phyloP scores from a whole-genome alignment of 73 alveolate genomes.

The Paraurostyla sp. region DNA sequence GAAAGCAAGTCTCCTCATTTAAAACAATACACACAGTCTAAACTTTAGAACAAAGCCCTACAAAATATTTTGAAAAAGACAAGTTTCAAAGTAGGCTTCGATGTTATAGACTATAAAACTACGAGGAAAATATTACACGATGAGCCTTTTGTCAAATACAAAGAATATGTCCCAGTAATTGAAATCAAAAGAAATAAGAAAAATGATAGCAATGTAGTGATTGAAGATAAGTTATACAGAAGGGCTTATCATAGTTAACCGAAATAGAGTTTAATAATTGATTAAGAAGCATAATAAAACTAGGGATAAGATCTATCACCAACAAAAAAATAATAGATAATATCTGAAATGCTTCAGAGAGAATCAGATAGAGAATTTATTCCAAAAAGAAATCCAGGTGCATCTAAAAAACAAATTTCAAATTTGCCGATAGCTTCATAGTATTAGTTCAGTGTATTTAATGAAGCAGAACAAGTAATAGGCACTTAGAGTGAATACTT shows the following conservation, averaged over 20 bases:
- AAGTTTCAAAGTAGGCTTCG: neutral
- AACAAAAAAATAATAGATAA: too few relatives aligned
- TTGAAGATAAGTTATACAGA: neutral
- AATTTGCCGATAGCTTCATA: too few relatives aligned
- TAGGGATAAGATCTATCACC: too few relatives aligned
- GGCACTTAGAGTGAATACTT: too few relatives aligned
- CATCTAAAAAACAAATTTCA: too few relatives aligned
- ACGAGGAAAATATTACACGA: neutral
- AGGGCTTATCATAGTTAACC: neutral
- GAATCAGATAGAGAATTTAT: too few relatives aligned
- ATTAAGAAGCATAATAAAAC: neutral
- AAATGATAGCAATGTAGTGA: constrained; percentile 1
- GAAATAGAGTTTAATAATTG: neutral
- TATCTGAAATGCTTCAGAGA: too few relatives aligned
- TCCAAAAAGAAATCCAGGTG: too few relatives aligned
- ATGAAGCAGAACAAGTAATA: too few relatives aligned
- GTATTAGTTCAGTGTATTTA: too few relatives aligned
- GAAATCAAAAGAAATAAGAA: constrained; percentile 9
- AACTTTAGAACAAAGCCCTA: neutral
- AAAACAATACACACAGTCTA: neutral
- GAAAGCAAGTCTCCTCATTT: neutral
- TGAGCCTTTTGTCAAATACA: neutral
- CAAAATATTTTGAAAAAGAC: neutral
- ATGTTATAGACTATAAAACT: neutral
- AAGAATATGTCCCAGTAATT: neutral